Evolutionary conservation across 495 filamentous ascomycete genomes (phyloP), one percentile per base, ranked within the genome.

Genomic region (Usnea hakonensis): DNA sequence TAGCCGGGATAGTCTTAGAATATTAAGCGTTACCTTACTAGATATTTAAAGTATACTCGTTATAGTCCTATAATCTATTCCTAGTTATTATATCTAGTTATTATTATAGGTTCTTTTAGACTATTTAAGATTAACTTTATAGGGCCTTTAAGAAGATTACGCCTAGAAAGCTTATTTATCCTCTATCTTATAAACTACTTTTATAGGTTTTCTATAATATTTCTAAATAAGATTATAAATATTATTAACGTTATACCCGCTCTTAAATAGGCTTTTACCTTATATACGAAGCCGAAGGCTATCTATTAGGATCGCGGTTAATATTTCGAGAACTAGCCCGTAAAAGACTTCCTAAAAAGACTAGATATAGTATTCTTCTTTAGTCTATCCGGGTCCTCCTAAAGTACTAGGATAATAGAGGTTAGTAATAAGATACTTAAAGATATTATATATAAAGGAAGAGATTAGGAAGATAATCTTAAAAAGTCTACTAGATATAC

Each of bases 391-490:
- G n/a, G n/a, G n/a, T 16, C 19, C 43, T 16, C 43, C 43, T 16
- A 61, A 46, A 50, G 41, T 30, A 61, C 40, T 17, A 13, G 35
- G 23, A 61, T 61, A 11, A n/a, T 52, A 17, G 43, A 61, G 17
- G 21, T 50, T 23, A 33, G 30, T 35, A 32, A 52, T 28, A 21
- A 35, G n/a, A n/a, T n/a, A n/a, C n/a, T n/a, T n/a, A n/a, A n/a
- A n/a, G n/a, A n/a, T n/a, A n/a, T n/a, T n/a, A 19, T 33, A 46
- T 23, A 9, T 33, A 36, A 33, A 52, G 37, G 56, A 2, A 4
- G 56, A 40, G 56, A 28, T 58, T 58, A 40, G 56, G 56, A 58
- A 7, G n/a, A 19, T 36, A 17, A 36, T 28, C 21, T 58, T 3
- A 7, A 16, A 10, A 9, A 40, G 21, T 3, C 37, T 3, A 58